Evolutionary conservation across 106 monocot genomes (phyloP).

Genomic region (Dendrobium catenatum): DNA sequence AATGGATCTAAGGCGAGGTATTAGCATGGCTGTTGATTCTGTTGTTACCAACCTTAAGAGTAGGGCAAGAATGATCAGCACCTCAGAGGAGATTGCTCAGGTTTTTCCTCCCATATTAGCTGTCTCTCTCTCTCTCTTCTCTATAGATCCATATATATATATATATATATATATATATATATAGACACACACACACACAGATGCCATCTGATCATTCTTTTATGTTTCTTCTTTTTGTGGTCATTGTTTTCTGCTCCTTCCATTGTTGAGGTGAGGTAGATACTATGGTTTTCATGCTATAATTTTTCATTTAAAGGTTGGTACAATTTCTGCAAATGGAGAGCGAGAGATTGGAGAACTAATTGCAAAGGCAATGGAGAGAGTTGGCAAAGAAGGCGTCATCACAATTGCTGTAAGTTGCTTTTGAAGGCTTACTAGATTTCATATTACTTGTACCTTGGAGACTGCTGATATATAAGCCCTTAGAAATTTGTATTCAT

Average conservation of each 20-base stretch:
- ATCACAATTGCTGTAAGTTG: constrained; percentile 67
- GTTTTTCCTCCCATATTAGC: constrained; percentile 15
- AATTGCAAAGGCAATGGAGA: constrained; percentile 86
- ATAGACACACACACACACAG: not conserved
- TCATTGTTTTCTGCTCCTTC: not conserved
- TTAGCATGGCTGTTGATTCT: constrained; percentile 84
- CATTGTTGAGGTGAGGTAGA: not conserved
- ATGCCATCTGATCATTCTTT: not conserved
- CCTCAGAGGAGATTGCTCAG: constrained; percentile 86
- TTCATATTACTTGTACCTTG: not conserved
- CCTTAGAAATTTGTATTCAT: not conserved
- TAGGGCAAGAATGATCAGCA: constrained; percentile 80
- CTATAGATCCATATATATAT: not conserved
- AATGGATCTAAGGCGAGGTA: constrained; percentile 87
- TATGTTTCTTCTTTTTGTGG: not conserved
- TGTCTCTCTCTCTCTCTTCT: not conserved
- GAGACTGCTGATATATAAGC: not conserved
- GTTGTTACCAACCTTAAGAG: constrained; percentile 75
- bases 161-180: constrained; percentile 5
- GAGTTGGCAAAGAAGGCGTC: constrained; percentile 85
- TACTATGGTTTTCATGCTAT: not conserved
- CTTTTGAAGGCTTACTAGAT: not conserved
- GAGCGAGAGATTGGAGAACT: constrained; percentile 78
- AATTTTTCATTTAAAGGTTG: constrained; percentile 31
- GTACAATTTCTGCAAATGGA: constrained; percentile 79